Evolutionary conservation across 192 early-diverging fungal species (phyloP).

Genomic region (Chytriomyces confervae): DNA sequence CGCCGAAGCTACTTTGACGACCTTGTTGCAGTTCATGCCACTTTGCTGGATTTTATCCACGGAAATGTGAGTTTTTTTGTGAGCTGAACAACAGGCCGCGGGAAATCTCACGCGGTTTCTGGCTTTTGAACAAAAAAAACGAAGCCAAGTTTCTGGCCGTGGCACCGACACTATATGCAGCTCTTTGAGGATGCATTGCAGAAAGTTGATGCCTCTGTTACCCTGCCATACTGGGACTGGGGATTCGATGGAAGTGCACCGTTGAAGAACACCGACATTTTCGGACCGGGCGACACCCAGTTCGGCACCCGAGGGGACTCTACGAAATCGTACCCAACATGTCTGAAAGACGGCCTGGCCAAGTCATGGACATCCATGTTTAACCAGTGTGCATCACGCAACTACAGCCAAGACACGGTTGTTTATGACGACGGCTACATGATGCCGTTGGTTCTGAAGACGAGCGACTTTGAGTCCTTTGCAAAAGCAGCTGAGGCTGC

Average conservation of each 20-base stretch:
- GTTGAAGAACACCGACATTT: slow-evolving; percentile 26
- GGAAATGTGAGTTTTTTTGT: slow-evolving; percentile 9
- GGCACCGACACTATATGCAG: slow-evolving; percentile 43
- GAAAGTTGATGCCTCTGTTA: slow-evolving; percentile 31
- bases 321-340: slow-evolving; percentile 18
- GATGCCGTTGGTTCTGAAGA: slow-evolving; percentile 10
- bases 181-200: slow-evolving; percentile 33
- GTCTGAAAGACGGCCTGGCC: slow-evolving; percentile 35
- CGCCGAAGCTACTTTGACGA: slow-evolving; percentile 39
- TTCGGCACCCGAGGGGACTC: slow-evolving; percentile 37
- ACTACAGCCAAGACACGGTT: slow-evolving; percentile 31
- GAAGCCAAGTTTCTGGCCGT: slow-evolving; percentile 45
- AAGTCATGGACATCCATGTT: slow-evolving; percentile 25
- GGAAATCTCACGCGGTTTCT: background rate
- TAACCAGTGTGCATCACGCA: slow-evolving; percentile 26
- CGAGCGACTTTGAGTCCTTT: slow-evolving; percentile 21
- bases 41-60: slow-evolving; percentile 35
- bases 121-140: background rate
- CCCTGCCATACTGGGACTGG: slow-evolving; percentile 62
- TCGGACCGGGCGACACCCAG: slow-evolving; percentile 5
- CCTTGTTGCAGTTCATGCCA: slow-evolving; percentile 35
- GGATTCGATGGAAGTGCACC: slow-evolving; percentile 36
- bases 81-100: too few species aligned
- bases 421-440: slow-evolving; percentile 27
- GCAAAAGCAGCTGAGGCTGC: slow-evolving; percentile 33